These are phyloP conservation scores for Trifolium dubium DNA, from an alignment of 306 rosid species.

Conservation along the genomic window DNA sequence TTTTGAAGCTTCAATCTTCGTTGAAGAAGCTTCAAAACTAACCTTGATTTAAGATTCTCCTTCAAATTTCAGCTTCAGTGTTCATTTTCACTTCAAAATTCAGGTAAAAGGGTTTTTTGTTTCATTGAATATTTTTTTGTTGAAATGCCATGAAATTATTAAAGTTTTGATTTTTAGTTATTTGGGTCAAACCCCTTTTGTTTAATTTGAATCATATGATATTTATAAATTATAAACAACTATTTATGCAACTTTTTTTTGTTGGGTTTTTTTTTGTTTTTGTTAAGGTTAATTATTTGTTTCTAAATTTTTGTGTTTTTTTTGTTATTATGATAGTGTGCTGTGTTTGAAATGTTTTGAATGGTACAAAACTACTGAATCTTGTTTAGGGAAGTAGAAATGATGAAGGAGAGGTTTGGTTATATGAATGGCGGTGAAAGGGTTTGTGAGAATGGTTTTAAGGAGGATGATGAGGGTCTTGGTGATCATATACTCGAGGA, in stretches of 20 bases:
- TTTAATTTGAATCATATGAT: constrained; percentile 10
- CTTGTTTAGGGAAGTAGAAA: constrained; percentile 27
- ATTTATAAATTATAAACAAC: background rate
- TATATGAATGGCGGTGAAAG: constrained; percentile 46
- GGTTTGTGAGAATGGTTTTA: constrained; percentile 36
- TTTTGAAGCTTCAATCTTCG: background rate
- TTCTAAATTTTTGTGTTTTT: constrained; percentile 13
- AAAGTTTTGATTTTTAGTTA: constrained; percentile 3
- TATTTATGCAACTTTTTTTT: background rate
- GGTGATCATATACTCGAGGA: constrained; percentile 60
- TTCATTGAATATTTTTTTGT: constrained; percentile 2
- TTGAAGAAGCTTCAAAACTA: background rate
- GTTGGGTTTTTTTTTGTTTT: background rate
- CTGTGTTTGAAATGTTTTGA: constrained; percentile 31
- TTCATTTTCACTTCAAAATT: background rate
- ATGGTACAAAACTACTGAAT: constrained; percentile 40
- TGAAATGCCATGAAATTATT: constrained; percentile 5
- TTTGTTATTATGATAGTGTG: constrained; percentile 27
- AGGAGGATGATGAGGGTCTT: constrained; percentile 51
- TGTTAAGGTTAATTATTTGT: constrained; percentile 13
- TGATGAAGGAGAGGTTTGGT: constrained; percentile 42
- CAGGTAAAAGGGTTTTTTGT: background rate
- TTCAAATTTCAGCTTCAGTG: background rate
- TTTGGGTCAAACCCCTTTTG: background rate
- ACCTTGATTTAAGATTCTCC: background rate